Base-by-base conservation (phyloP, 352 stramenopile species). In the Phytophthora sp. region DNA sequence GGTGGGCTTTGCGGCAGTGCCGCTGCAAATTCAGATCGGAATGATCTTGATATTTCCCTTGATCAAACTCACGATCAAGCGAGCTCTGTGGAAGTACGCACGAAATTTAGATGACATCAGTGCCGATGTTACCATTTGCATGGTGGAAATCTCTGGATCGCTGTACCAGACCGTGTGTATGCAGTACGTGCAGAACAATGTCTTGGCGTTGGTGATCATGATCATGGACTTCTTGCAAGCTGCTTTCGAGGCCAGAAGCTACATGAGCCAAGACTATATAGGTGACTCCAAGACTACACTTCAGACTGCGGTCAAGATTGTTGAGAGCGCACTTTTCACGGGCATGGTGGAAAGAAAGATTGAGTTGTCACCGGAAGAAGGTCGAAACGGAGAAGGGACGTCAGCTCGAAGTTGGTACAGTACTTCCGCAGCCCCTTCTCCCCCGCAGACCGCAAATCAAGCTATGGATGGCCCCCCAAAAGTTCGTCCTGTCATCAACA, bases 141-240 rank as follows among this genome's bases (percentile, higher is more conserved):
- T 69, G 48, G 50, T 64, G 17, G 60, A 74, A 32, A 70, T 74
- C 43, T 66, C 54, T 0, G 44, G 66, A 3, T 67, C 66, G 39
- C 61, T 74, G 21, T 75, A 68, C 31, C 49, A 72, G 54, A 74
- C 54, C 7, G 45, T 62, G 18, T 72, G 42, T 17, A 50, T 72
- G 57, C 50, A 73, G 34, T 62, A 63, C 53, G 61, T 69, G 18
- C 28, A 50, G n/a, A 62, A 3, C 12, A 43, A 37, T 0, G 15
- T 57, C 7, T 64, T 64, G 37, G 53, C 41, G 17, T 0, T 51
- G 10, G n/a, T 69, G 4, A 17, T 69, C 12, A 50, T 64, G 43
- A 37, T 10, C 9, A 27, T 69, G 9, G 60, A 64, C 30, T 46
- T 64, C 17, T 7, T 50, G 5, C 61, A 69, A 34, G 45, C 41